phyloP scores from a whole-genome alignment of 1,139 yeast genomes.

The Suhomyces kunorum region DNA sequence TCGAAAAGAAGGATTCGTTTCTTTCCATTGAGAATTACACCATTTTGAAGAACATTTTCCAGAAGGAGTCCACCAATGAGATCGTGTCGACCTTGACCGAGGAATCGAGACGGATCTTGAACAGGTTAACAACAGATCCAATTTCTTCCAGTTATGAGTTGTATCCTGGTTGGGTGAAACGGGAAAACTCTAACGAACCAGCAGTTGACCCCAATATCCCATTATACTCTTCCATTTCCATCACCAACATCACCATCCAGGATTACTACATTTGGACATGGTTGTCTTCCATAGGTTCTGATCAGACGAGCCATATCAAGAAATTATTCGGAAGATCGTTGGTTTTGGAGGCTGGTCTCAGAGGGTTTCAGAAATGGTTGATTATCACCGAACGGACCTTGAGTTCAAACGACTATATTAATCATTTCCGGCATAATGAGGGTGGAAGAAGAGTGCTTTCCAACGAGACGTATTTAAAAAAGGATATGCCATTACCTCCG shows the following conservation, averaged over 20 bases:
- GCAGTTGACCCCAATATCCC: slow-evolving; percentile 40
- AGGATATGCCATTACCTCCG: slow-evolving; percentile 24
- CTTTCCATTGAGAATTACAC: slow-evolving; percentile 79
- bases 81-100: slow-evolving; percentile 67
- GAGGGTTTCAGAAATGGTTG: slow-evolving; percentile 83
- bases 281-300: slow-evolving; percentile 76
- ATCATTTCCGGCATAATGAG: slow-evolving; percentile 22
- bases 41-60: slow-evolving; percentile 69
- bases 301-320: slow-evolving; percentile 66
- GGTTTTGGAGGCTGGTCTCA: slow-evolving; percentile 69
- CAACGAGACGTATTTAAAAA: slow-evolving; percentile 25
- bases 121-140: slow-evolving; percentile 53
- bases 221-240: slow-evolving; percentile 49
- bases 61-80: slow-evolving; percentile 55
- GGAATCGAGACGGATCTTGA: slow-evolving; percentile 71
- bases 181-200: slow-evolving; percentile 23
- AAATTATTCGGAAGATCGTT: slow-evolving; percentile 77
- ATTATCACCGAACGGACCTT: slow-evolving; percentile 70
- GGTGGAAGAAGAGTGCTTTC: slow-evolving; percentile 19
- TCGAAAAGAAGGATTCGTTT: slow-evolving; percentile 69
- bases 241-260: slow-evolving; percentile 69
- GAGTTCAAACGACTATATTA: slow-evolving; percentile 42
- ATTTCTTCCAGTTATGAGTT: slow-evolving; percentile 40
- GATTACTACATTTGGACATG: slow-evolving; percentile 93
- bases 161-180: slow-evolving; percentile 49